Evolutionary conservation across 2,329 filamentous ascomycete species (phyloP).

Genomic region (Hypoxylon sp.): DNA sequence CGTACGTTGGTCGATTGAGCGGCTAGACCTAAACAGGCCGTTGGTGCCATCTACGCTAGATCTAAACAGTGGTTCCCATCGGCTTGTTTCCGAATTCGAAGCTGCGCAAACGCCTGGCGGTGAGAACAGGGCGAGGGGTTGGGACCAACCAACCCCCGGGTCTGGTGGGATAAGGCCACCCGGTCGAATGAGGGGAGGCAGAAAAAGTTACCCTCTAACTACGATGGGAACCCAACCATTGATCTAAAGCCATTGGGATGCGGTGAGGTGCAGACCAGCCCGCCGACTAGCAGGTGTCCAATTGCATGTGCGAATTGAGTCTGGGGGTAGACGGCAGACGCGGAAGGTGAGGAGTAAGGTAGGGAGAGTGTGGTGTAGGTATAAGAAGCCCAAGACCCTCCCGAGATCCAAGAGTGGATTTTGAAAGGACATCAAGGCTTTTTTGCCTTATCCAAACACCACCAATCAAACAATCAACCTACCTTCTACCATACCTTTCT

Average conservation of each 20-base stretch:
- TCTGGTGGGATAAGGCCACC: conserved; percentile 13
- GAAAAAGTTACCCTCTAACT: conserved; percentile 18
- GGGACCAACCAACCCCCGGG: conserved; percentile 22
- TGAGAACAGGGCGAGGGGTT: conserved; percentile 24
- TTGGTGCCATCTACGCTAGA: conserved; percentile 16
- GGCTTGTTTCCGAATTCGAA: conserved; percentile 31
- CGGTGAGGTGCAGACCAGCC: conserved; percentile 13
- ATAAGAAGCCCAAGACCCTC: conserved; percentile 32
- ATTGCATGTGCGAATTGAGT: conserved; percentile 15
- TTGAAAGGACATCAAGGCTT: conserved; percentile 24
- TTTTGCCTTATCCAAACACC: conserved; percentile 28
- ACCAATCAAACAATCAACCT: conserved; percentile 22
- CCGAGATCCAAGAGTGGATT: conserved; percentile 13
- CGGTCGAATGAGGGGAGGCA: conserved; percentile 16
- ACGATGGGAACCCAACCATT: conserved; percentile 19
- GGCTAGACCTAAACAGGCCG: conserved; percentile 20
- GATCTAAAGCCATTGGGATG: conserved; percentile 9
- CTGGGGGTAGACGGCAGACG: conserved; percentile 4
- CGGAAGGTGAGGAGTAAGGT: conserved; percentile 22
- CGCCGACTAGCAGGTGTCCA: no score
- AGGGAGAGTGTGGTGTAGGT: conserved; percentile 17
- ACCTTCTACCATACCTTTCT: neutral
- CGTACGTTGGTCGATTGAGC: conserved; percentile 15
- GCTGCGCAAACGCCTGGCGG: conserved; percentile 21
- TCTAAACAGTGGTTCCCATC: conserved; percentile 19